Conservation (phyloP, 2,329 filamentous ascomycete genomes). For the Grosmannia huntii region DNA sequence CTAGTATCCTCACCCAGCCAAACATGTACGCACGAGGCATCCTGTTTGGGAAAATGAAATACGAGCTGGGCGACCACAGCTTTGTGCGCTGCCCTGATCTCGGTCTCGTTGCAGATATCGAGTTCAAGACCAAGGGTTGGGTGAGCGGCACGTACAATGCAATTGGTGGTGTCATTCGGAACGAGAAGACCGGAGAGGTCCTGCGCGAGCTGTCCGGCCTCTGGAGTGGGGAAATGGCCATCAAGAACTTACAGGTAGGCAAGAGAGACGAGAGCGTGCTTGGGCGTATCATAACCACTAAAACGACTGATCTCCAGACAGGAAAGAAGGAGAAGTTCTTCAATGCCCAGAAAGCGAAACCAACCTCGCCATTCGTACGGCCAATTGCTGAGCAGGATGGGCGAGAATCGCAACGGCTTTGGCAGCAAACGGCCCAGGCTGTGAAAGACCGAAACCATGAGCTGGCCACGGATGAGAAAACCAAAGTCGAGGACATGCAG, state of each 20-base stretch:
- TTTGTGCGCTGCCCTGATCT: conserved; percentile 84
- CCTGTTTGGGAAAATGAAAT: conserved; percentile 98
- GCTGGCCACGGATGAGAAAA: conserved; percentile 85
- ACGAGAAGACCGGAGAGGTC: conserved; percentile 71
- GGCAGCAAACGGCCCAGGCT: conserved; percentile 69
- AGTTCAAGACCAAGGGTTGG: conserved; percentile 98
- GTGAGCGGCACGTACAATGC: conserved; percentile 94
- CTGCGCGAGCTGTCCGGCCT: conserved; percentile 86
- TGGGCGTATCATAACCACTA: not conserved
- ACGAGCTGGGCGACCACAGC: conserved; percentile 93
- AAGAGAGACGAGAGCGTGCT: not conserved
- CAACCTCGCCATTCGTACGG: conserved; percentile 58
- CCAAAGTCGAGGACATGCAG: conserved; percentile 87
- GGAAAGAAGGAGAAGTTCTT: conserved; percentile 85
- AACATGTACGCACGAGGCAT: conserved; percentile 99
- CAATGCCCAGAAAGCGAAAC: conserved; percentile 67
- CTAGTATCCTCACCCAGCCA: conserved; percentile 81
- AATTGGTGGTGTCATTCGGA: conserved; percentile 83
- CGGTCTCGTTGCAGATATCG: conserved; percentile 76
- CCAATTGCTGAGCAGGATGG: conserved; percentile 79
- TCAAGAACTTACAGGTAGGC: conserved; percentile 65
- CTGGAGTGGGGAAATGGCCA: conserved; percentile 91
- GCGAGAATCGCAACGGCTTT: conserved; percentile 79
- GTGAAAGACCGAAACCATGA: conserved; percentile 79
- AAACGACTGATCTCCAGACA: conserved; percentile 40